Evolutionary conservation across 345 rosid species (phyloP).

Genomic region (Isatis tinctoria): DNA sequence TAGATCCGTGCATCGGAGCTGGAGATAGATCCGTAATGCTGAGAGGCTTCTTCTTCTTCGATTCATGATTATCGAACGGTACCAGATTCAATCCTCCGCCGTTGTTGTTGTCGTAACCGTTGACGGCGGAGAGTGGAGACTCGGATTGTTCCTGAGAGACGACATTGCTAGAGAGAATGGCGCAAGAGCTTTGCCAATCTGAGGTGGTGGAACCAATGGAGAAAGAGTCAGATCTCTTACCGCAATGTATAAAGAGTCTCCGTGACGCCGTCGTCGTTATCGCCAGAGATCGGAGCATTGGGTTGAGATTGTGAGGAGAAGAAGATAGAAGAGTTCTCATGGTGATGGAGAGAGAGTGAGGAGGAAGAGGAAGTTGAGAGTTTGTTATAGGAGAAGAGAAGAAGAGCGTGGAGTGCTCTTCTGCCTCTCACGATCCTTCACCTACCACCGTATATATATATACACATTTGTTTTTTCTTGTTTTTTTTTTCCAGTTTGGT

Average conservation of each 20-base stretch:
- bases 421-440: slow-evolving; percentile 23
- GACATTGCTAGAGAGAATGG: slow-evolving; percentile 68
- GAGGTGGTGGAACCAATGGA: slow-evolving; percentile 33
- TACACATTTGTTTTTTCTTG: neutral
- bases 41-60: slow-evolving; percentile 46
- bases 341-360: neutral
- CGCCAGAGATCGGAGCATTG: slow-evolving; percentile 5
- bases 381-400: slow-evolving; percentile 10
- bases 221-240: slow-evolving; percentile 45
- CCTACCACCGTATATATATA: slow-evolving; percentile 28
- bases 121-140: slow-evolving; percentile 40
- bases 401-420: slow-evolving; percentile 23
- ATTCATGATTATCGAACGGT: slow-evolving; percentile 30
- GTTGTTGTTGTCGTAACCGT: slow-evolving; percentile 41
- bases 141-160: slow-evolving; percentile 42
- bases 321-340: slow-evolving; percentile 48
- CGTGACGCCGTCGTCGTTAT: neutral
- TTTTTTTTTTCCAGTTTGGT: neutral
- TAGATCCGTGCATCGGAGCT: slow-evolving; percentile 89
- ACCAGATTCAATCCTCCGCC: slow-evolving; percentile 46
- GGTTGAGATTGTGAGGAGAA: slow-evolving; percentile 16
- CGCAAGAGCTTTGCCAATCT: slow-evolving; percentile 87
- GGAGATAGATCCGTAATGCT: slow-evolving; percentile 74
- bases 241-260: slow-evolving; percentile 30
- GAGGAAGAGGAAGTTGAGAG: neutral